Base-by-base conservation (phyloP, 2,329 filamentous ascomycete genomes). In the Gaeumannomyces sp. region DNA sequence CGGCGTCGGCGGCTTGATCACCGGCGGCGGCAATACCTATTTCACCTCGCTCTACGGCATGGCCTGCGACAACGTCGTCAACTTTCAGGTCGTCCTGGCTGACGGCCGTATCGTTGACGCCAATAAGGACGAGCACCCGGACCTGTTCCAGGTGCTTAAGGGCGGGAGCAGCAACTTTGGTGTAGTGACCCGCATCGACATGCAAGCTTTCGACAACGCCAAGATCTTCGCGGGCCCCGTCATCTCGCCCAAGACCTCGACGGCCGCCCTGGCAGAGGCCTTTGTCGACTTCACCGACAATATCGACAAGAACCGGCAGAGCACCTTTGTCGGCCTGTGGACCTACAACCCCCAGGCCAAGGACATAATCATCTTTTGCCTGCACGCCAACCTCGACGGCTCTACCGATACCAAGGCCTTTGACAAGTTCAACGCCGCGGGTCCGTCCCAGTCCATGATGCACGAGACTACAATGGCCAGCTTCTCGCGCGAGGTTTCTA, bases 91-190 rank as follows among this genome's bases (percentile, higher is more conserved):
- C 31, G 78, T 81, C 10, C 74, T 79, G 1, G 75, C 74, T 1
- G 69, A 73, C 64, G 78, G 79, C 3, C 59, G 66, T 2, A 71
- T 80, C 60, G 70, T 79, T 14, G 74, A 75, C 10, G 78, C 75
- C 14, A 78, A 74, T 59, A 66, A 65, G 1, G 62, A 67, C 0
- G 60, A 70, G 5, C 72, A 80, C 64, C 22, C 70, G 0, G 78
- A 80, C 62, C 73, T 81, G 3, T 80, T 71, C 68, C 73, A 72
- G 66, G 78, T 78, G 1, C 71, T 80, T 2, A 76, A 77, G 59
- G 79, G 79, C 27, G 79, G 79, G 25, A 71, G 74, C 27, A 75
- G 72, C 67, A 81, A 80, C 68, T 78, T 78, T 60, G 77, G 77
- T 61, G 69, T 73, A 60, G 67, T 71, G 1, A 70, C 75, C 19